These are phyloP conservation scores for Phialocephala sp. DNA, from an alignment of 2,329 filamentous ascomycete genomes.

Conservation along the genomic window DNA sequence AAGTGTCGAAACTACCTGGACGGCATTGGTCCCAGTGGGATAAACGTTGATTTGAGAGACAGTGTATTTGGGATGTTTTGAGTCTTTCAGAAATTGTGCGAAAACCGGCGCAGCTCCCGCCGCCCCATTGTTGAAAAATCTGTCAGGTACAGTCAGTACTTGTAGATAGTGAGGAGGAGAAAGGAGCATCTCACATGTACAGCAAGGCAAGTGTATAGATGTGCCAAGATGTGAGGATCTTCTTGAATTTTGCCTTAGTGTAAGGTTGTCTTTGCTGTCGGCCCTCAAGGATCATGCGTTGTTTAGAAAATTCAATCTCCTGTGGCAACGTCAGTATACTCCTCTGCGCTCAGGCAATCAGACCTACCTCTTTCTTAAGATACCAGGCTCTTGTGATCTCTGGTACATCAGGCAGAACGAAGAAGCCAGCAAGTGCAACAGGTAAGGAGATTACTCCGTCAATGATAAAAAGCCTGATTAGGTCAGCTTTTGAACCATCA, in stretches of 20 bases:
- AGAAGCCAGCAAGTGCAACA: conserved; percentile 37
- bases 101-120: conserved; percentile 39
- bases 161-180: conserved; percentile 52
- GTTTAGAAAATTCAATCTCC: conserved; percentile 52
- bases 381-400: conserved; percentile 47
- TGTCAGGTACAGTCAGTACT: conserved; percentile 1
- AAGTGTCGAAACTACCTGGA: conserved; percentile 62
- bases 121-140: conserved; percentile 43
- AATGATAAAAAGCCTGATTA: conserved; percentile 53
- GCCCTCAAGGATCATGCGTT: conserved; percentile 56
- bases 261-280: conserved; percentile 51
- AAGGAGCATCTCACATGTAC: conserved; percentile 53
- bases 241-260: conserved; percentile 58
- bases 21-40: conserved; percentile 54
- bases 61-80: conserved; percentile 19
- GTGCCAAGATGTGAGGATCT: conserved; percentile 47
- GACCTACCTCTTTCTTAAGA: conserved; percentile 30
- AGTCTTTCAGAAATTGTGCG: conserved; percentile 22
- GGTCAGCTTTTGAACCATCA: not conserved
- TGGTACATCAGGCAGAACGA: conserved; percentile 44
- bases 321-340: conserved; percentile 46
- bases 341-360: conserved; percentile 38
- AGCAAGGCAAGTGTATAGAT: conserved; percentile 59
- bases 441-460: conserved; percentile 45
- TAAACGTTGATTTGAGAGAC: conserved; percentile 58